Percentiles rank a stretch among this genome's conserved stretches.
Conservation (phyloP, 805 yeast genomes). For the Brettanomyces nanus region DNA sequence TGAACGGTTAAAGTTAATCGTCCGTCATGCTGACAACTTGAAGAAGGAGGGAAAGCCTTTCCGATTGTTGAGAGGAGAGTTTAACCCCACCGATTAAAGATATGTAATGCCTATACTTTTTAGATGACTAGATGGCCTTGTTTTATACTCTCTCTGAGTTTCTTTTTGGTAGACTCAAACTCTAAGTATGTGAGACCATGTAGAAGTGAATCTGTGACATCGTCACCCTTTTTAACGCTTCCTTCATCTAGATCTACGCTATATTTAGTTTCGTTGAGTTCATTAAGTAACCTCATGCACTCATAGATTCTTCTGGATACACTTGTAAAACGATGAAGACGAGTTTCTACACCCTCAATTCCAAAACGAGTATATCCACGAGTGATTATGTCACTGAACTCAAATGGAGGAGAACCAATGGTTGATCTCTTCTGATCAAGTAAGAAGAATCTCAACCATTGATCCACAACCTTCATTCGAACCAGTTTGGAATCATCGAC, state of each 20-base stretch:
- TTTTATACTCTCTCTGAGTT: background rate
- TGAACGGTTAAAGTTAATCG: conserved; percentile 20
- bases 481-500: conserved; percentile 15
- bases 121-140: too few relatives aligned
- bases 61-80: conserved; percentile 4
- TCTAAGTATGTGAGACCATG: conserved; percentile 46
- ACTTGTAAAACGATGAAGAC: conserved; percentile 1
- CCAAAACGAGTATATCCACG: background rate
- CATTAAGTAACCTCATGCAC: conserved; percentile 18
- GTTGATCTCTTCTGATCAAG: background rate
- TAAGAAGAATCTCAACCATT: conserved; percentile 17
- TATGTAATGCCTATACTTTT: too few relatives aligned
- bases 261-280: conserved; percentile 6
- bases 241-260: conserved; percentile 9
- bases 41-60: conserved; percentile 19
- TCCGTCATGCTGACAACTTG: conserved; percentile 21
- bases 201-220: conserved; percentile 55
- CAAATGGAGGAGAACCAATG: background rate
- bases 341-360: background rate
- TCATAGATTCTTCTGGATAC: conserved; percentile 18
- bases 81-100: too few relatives aligned
- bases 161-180: conserved; percentile 27
- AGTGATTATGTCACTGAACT: background rate
- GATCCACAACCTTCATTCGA: conserved; percentile 19
- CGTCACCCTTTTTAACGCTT: conserved; percentile 44